These are phyloP conservation scores for Nothophytophthora sp. DNA, from an alignment of 352 stramenopile genomes.

Conservation along the genomic window DNA sequence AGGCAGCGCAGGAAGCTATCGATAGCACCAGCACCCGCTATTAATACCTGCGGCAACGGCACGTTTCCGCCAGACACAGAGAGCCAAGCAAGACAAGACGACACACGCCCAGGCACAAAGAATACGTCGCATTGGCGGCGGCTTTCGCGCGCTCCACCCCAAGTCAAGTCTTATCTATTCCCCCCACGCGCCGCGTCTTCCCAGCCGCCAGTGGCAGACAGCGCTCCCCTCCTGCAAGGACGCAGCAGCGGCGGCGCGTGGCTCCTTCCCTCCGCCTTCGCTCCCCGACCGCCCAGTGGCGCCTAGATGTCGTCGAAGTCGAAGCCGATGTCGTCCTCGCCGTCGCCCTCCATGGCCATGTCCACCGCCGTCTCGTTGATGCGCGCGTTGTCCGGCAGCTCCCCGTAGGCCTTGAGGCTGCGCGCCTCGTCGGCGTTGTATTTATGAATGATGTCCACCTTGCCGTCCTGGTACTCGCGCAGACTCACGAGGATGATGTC, in stretches of 20 bases:
- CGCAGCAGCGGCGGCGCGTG: neutral
- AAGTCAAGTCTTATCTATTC: conserved; percentile 11
- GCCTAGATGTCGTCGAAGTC: conserved; percentile 92
- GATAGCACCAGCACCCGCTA: conserved; percentile 9
- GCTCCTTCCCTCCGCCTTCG: neutral
- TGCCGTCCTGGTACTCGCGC: conserved; percentile 99
- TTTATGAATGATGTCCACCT: conserved; percentile 99
- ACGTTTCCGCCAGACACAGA: neutral
- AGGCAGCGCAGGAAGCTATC: too few species aligned
- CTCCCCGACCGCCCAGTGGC: neutral
- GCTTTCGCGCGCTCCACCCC: conserved; percentile 9
- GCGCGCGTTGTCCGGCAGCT: conserved; percentile 96
- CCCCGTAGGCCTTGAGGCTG: conserved; percentile 99
- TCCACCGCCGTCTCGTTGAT: conserved; percentile 91
- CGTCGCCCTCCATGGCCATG: conserved; percentile 81
- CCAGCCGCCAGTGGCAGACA: conserved; percentile 25
- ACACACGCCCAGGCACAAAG: conserved; percentile 16
- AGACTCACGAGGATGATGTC: conserved; percentile 99
- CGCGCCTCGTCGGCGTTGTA: conserved; percentile 98
- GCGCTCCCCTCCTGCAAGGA: neutral
- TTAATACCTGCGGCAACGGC: conserved; percentile 3
- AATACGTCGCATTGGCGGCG: conserved; percentile 33
- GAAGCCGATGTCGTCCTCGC: conserved; percentile 89
- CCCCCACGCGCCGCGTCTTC: conserved; percentile 6
- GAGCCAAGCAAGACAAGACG: neutral